Base-by-base conservation (phyloP, 306 rosid genomes). In the Benincasa hispida region DNA sequence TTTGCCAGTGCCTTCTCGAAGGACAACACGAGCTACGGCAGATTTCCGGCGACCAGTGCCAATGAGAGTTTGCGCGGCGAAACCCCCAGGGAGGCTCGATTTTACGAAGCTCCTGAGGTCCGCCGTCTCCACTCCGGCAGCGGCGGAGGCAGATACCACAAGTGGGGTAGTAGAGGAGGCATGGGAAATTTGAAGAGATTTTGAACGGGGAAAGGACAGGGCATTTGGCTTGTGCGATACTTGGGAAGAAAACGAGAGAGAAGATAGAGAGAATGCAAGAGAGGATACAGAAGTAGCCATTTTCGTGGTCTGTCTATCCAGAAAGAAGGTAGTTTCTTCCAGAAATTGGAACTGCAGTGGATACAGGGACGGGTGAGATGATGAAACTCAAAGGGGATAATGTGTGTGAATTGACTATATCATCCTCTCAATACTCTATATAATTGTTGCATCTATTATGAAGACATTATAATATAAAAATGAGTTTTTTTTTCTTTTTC, bases 51-150 rank as follows among this genome's bases (percentile, higher is more conserved):
- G 96, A 79, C 98, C 98, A 1, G 97, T 94, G 25, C 91, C 98
- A 21, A 90, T 61, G 74, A 87, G 79, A 0, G 95, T 86, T 61
- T 94, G 98, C 37, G 96, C 97, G 1, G 99, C 99, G 69, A 94
- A 94, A 0, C 99, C 99, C 30, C 97, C 99, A 0, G 95, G 98
- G 62, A 94, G 98, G 59, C 97, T 86, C 27, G 93, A 86, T 35
- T 94, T 94, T 17, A 94, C 98, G 81, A 51, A 87, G 17, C 59
- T 89, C 66, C 28, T 79, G 13, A 94, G 89, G 88, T 94, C 90
- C 1, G 2, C 84, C 3, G 88, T 87, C 88, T 94, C 95, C 32
- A 76, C 27, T 25, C 76, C 93, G 24, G 62, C 79, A 63, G 80
- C 89, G 55, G 82, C 84, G 1, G 91, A 48, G 39, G 96, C 90